Conservation (phyloP, 2,329 filamentous ascomycete species). For the Coniochaeta sp. region DNA sequence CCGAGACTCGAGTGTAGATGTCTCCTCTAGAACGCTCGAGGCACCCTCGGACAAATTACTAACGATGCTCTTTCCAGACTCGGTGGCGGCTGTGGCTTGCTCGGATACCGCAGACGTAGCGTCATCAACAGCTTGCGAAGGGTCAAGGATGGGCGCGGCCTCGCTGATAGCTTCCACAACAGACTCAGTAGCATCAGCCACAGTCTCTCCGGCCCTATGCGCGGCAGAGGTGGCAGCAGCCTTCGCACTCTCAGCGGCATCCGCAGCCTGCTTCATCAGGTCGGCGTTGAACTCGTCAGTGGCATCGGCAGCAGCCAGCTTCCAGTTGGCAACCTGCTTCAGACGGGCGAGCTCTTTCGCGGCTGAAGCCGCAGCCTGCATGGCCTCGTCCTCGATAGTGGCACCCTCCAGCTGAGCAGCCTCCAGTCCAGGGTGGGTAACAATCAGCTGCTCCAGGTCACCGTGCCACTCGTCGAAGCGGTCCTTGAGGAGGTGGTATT, state of each 20-base stretch:
- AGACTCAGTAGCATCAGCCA: conserved; percentile 10
- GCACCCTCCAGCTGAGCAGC: conserved; percentile 55
- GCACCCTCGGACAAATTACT: neutral
- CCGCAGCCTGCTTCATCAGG: conserved; percentile 44
- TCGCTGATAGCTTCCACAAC: neutral
- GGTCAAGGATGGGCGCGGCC: neutral
- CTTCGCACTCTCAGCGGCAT: conserved; percentile 15
- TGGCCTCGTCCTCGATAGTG: conserved; percentile 65
- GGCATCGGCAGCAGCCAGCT: conserved; percentile 66
- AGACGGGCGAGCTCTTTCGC: conserved; percentile 74
- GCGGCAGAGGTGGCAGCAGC: conserved; percentile 17
- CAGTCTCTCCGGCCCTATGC: conserved; percentile 23
- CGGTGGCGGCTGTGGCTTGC: neutral
- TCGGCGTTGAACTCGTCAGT: conserved; percentile 74
- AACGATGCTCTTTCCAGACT: neutral
- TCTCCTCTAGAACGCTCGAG: conserved; percentile 3
- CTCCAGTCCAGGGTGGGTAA: conserved; percentile 63
- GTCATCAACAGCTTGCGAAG: neutral
- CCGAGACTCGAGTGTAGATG: neutral
- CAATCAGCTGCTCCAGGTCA: conserved; percentile 71
- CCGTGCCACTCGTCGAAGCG: conserved; percentile 79
- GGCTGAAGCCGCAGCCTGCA: conserved; percentile 70
- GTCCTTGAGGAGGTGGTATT: conserved; percentile 81
- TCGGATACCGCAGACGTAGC: neutral
- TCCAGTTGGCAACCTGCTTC: conserved; percentile 80